These are phyloP conservation scores for Trichoderma cornu-damae DNA, from an alignment of 2,329 filamentous ascomycete species.

Conservation along the genomic window DNA sequence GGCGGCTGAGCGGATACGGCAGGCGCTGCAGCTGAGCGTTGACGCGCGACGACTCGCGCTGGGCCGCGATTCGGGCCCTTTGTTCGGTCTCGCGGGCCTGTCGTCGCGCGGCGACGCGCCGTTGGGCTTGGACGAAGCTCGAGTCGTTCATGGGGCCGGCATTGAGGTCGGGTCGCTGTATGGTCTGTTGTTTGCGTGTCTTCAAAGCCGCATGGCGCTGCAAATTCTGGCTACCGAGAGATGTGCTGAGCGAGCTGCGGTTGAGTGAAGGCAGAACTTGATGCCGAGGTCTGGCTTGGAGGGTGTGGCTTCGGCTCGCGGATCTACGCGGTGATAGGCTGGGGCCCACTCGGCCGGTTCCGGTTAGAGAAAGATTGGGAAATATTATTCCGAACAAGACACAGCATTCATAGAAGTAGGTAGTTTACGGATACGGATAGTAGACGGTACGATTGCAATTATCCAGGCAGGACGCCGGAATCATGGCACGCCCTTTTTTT, in stretches of 20 bases:
- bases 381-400: too few species aligned
- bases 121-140: conserved; percentile 84
- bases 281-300: conserved; percentile 19
- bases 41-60: conserved; percentile 49
- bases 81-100: conserved; percentile 65
- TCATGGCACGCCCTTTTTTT: too few species aligned
- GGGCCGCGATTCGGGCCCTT: conserved; percentile 49
- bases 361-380: too few species aligned
- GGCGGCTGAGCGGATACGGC: conserved; percentile 57
- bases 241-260: background rate
- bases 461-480: too few species aligned
- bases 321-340: conserved; percentile 7
- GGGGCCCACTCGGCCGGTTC: conserved; percentile 4
- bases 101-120: conserved; percentile 77
- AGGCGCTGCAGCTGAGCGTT: conserved; percentile 53
- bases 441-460: too few species aligned
- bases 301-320: conserved; percentile 18
- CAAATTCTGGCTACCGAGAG: background rate
- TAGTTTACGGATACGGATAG: too few species aligned
- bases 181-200: background rate
- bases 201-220: conserved; percentile 11
- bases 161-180: conserved; percentile 25
- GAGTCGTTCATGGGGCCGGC: conserved; percentile 43
- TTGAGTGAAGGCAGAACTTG: conserved; percentile 7
- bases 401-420: too few species aligned